Percentiles rank a stretch among this genome's conserved stretches.
Evolutionary conservation across 805 yeast species (phyloP).

Genomic region (Schizosaccharomyces japonicus): DNA sequence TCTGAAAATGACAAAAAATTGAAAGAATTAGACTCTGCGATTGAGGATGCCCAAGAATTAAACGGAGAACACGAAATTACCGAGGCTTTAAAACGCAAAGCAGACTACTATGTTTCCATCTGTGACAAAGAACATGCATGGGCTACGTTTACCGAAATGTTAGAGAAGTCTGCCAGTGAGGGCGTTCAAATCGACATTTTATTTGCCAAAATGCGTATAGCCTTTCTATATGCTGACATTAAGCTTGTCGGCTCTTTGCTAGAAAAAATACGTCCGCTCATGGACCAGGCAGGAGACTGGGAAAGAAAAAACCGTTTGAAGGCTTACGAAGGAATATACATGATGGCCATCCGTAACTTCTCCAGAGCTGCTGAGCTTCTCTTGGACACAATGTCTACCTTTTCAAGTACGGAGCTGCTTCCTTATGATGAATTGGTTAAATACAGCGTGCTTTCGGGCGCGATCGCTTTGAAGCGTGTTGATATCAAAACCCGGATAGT

Average conservation of each 20-base stretch:
- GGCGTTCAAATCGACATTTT: slow-evolving; percentile 36
- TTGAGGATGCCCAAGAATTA: slow-evolving; percentile 34
- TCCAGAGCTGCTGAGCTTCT: slow-evolving; percentile 61
- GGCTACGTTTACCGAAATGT: slow-evolving; percentile 23
- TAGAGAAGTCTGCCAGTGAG: background rate
- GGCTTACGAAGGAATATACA: slow-evolving; percentile 68
- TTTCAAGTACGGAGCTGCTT: slow-evolving; percentile 75
- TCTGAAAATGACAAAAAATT: slow-evolving; percentile 34
- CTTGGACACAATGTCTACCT: slow-evolving; percentile 81
- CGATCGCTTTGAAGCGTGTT: slow-evolving; percentile 55
- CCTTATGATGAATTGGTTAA: slow-evolving; percentile 75
- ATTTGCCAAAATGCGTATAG: slow-evolving; percentile 62
- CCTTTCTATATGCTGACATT: slow-evolving; percentile 71
- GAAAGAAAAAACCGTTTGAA: slow-evolving; percentile 88
- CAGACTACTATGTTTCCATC: slow-evolving; percentile 66
- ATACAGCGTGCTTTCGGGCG: slow-evolving; percentile 73
- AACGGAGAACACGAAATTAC: slow-evolving; percentile 74
- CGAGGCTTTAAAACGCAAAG: slow-evolving; percentile 52
- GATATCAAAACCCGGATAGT: slow-evolving; percentile 64
- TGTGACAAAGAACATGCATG: slow-evolving; percentile 59
- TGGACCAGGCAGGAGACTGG: slow-evolving; percentile 98
- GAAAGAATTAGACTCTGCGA: slow-evolving; percentile 21
- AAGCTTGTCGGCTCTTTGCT: slow-evolving; percentile 43
- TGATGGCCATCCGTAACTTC: slow-evolving; percentile 66
- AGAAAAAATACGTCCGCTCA: slow-evolving; percentile 37